Evolutionary conservation across 371 early-diverging fungal species (phyloP), one percentile per base, ranked within the genome.

Genomic region (Funneliformis caledonium): DNA sequence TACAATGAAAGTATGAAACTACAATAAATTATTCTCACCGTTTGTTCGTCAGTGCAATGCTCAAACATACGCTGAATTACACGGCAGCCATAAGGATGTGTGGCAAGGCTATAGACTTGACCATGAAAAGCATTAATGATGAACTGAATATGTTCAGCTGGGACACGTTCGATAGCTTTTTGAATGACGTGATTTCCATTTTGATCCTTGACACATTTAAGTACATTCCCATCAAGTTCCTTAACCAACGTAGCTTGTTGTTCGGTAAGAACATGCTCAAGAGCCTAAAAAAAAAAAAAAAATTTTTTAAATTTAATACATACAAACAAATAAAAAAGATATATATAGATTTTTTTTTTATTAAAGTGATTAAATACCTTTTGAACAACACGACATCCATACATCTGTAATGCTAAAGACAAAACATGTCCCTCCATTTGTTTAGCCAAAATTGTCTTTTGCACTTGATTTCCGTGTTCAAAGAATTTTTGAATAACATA

Each of bases 111-210:
- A 82, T 96, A 95, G 0, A 98, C 97, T 87, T 99, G 98, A 0
- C 98, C 96, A 79, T 97, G 94, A 89, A 99, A 99, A 33, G 97
- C 95, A 81, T 97, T 94, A 81, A 99, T 96, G 81, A 99, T 95
- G 83, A 99, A 99, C 83, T 94, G 92, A 81, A 97, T 96, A 83
- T 97, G 94, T 81, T 95, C 93, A 12, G 96, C 93, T 60, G 95
- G 95, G 11, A 98, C 95, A n/a, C 97, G 92, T 85, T 99, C 99
- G 80, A 99, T 98, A 31, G 98, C 98, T 87, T 99, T 99, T 87
- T 99, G 99, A 80, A 99, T 96, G 19, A 99, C 99, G 83, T 99
- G 99, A 87, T 99, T 99, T 67, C 99, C 99, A 85, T 99, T 99
- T 86, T 99, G 99, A 88, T 99, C 99, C 86, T 98, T 98, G 81